Conservation (phyloP, 768 basidiomycete genomes). For the Russula sp. region DNA sequence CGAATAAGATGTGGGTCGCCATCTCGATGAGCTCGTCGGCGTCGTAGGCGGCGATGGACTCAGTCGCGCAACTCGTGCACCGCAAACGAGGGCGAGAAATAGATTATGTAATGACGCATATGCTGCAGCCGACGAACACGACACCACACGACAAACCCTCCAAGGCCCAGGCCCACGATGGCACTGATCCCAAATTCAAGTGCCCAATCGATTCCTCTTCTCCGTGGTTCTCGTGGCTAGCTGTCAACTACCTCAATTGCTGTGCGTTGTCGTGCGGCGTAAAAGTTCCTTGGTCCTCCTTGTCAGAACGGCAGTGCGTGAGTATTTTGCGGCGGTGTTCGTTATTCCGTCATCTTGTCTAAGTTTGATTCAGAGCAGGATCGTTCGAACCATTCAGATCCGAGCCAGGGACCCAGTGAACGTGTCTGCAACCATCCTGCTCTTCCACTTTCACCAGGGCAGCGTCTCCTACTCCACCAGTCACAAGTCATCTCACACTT, state of each 20-base stretch:
- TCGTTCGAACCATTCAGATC: background rate
- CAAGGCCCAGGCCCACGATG: background rate
- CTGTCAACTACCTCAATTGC: background rate
- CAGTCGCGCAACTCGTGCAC: no score
- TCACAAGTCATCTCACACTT: background rate
- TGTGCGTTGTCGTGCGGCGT: background rate
- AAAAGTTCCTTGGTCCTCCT: background rate
- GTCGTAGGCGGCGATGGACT: background rate
- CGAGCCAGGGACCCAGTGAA: background rate
- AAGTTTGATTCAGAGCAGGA: background rate
- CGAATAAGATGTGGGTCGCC: slow-evolving; percentile 87
- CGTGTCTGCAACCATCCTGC: background rate
- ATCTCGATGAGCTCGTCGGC: slow-evolving; percentile 30
- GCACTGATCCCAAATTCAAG: background rate
- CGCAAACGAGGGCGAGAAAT: background rate
- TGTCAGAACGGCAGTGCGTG: background rate
- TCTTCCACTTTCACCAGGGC: background rate
- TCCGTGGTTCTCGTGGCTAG: background rate
- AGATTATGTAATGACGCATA: background rate
- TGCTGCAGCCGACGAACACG: background rate
- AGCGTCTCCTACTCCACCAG: background rate
- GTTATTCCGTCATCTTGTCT: background rate
- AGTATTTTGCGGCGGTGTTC: background rate
- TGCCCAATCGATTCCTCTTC: background rate
- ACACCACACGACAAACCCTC: no score